Evolutionary conservation across 2,329 filamentous ascomycete species (phyloP).

Genomic region (Claviceps sorghi): DNA sequence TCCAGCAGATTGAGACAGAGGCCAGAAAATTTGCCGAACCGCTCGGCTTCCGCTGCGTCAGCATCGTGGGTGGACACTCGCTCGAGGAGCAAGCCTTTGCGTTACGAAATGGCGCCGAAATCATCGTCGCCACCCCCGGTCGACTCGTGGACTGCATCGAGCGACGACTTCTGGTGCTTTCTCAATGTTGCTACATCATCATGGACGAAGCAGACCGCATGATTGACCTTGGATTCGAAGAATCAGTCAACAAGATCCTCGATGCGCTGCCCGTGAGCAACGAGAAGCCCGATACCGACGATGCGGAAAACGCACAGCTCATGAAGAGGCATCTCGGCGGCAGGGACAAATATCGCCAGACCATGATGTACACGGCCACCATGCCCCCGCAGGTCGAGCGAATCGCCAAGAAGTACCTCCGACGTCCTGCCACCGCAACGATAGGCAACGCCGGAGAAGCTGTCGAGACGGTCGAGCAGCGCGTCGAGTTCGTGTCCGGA

Average conservation of each 20-base stretch:
- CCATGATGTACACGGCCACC: slow-evolving; percentile 99
- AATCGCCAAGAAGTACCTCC: slow-evolving; percentile 93
- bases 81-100: slow-evolving; percentile 88
- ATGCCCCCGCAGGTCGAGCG: slow-evolving; percentile 89
- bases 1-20: slow-evolving; percentile 92
- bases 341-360: slow-evolving; percentile 77
- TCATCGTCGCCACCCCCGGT: slow-evolving; percentile 95
- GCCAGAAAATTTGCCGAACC: slow-evolving; percentile 83
- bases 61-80: slow-evolving; percentile 93
- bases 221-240: slow-evolving; percentile 97
- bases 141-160: slow-evolving; percentile 96
- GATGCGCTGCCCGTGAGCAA: slow-evolving; percentile 85
- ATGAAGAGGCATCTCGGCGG: slow-evolving; percentile 70
- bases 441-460: slow-evolving; percentile 93
- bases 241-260: slow-evolving; percentile 93
- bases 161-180: slow-evolving; percentile 73
- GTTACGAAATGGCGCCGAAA: slow-evolving; percentile 83
- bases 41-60: slow-evolving; percentile 86
- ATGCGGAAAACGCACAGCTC: slow-evolving; percentile 69
- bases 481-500: slow-evolving; percentile 77
- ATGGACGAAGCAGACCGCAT: slow-evolving; percentile 99
- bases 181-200: slow-evolving; percentile 96
- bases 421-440: slow-evolving; percentile 80
- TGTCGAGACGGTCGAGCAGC: slow-evolving; percentile 94
- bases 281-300: slow-evolving; percentile 88